A percentile compares a stretch with the other conserved stretches of the same genome.
Conservation (phyloP, 371 early-diverging fungal genomes). For the Caulochytrium protostelioides region DNA sequence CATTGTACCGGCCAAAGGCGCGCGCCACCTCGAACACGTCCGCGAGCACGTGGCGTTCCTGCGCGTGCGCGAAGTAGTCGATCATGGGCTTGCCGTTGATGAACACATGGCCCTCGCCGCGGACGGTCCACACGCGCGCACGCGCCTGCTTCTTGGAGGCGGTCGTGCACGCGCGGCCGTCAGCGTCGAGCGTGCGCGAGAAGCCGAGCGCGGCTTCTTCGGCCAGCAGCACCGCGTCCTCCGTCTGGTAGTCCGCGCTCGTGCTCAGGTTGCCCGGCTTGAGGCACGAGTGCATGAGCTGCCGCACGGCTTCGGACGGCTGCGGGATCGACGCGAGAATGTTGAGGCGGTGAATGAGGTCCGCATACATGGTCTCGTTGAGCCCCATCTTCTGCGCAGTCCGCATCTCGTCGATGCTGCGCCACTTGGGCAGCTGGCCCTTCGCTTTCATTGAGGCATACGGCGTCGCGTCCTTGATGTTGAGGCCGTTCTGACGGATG, state of each 20-base stretch:
- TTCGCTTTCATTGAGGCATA: slow-evolving; percentile 1
- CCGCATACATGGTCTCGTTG: slow-evolving; percentile 7
- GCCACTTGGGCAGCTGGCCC: slow-evolving; percentile 6
- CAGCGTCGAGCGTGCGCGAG: slow-evolving; percentile 29
- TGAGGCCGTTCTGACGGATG: slow-evolving; percentile 9
- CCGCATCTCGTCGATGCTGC: slow-evolving; percentile 8
- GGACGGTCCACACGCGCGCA: slow-evolving; percentile 54
- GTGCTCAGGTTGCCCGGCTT: neutral
- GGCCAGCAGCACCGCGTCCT: slow-evolving; percentile 23
- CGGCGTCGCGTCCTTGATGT: slow-evolving; percentile 4
- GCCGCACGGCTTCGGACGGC: neutral
- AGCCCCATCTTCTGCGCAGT: slow-evolving; percentile 7
- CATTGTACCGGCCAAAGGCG: slow-evolving; percentile 53
- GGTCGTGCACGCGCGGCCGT: slow-evolving; percentile 53
- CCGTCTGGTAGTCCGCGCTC: slow-evolving; percentile 10
- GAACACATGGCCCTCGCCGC: slow-evolving; percentile 45
- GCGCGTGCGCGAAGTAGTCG: slow-evolving; percentile 45
- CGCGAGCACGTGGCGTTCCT: slow-evolving; percentile 43
- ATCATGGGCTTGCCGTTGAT: slow-evolving; percentile 62
- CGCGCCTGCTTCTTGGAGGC: slow-evolving; percentile 70
- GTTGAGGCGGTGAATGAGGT: slow-evolving; percentile 16
- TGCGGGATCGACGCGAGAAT: slow-evolving; percentile 9
- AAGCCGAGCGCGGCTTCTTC: slow-evolving; percentile 2
- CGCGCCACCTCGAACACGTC: slow-evolving; percentile 50
- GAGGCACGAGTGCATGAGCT: neutral